phyloP scores from a whole-genome alignment of 257 asterid species.

The Leptodermis oblonga region DNA sequence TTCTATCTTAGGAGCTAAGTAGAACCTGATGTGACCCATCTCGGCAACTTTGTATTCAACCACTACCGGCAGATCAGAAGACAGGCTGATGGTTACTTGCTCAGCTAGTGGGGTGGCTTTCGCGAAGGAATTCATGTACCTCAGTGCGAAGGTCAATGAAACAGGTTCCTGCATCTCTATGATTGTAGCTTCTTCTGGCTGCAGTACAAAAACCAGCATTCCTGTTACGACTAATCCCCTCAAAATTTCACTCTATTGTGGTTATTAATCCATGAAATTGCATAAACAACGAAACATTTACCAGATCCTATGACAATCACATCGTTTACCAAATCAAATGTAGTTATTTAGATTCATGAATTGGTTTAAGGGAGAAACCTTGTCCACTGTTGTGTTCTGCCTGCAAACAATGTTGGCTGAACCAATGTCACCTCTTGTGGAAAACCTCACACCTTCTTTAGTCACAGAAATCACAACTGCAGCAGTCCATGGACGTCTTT shows the following conservation, averaged over 20 bases:
- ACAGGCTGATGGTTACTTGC: slow-evolving; percentile 69
- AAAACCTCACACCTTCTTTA: slow-evolving; percentile 87
- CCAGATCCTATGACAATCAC: neutral
- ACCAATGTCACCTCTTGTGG: slow-evolving; percentile 88
- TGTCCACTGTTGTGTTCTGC: slow-evolving; percentile 81
- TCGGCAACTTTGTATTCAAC: slow-evolving; percentile 91
- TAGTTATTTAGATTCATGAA: neutral
- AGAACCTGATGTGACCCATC: slow-evolving; percentile 79
- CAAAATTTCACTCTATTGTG: neutral
- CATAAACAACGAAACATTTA: neutral
- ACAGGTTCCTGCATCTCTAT: slow-evolving; percentile 86
- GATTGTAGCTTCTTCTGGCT: slow-evolving; percentile 80
- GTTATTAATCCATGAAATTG: neutral
- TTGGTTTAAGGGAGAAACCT: slow-evolving; percentile 28
- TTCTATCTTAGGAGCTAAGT: slow-evolving; percentile 84
- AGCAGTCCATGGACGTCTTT: slow-evolving; percentile 2
- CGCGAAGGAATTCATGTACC: slow-evolving; percentile 73
- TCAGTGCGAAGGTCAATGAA: slow-evolving; percentile 69
- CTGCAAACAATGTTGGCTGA: slow-evolving; percentile 74
- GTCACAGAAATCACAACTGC: slow-evolving; percentile 86
- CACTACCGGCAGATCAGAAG: slow-evolving; percentile 80
- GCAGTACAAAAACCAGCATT: slow-evolving; percentile 9
- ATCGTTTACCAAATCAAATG: no score
- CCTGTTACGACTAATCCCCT: neutral
- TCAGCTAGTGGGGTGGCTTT: slow-evolving; percentile 69